A percentile compares a stretch with the other conserved stretches of the same genome.
Evolutionary conservation across 2,329 filamentous ascomycete species (phyloP).

Genomic region (Colletotrichum caudatum): DNA sequence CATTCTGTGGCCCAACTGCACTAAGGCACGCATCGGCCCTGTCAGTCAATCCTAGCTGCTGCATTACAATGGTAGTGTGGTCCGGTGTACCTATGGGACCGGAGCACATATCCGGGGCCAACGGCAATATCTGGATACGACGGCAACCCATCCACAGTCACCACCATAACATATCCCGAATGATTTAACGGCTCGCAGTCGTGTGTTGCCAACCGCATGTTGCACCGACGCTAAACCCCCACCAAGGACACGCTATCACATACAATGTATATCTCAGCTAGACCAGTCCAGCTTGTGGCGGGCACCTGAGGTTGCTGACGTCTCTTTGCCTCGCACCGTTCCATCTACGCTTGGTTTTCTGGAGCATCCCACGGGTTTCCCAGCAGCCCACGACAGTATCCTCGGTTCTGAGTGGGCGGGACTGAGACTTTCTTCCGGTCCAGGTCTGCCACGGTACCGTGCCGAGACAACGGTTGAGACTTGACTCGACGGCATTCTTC

Average conservation of each 20-base stretch:
- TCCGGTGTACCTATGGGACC: slow-evolving; percentile 17
- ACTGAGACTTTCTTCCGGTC: slow-evolving; percentile 17
- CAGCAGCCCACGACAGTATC: slow-evolving; percentile 18
- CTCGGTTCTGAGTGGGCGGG: slow-evolving; percentile 24
- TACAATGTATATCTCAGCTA: slow-evolving; percentile 12
- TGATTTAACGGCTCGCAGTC: slow-evolving; percentile 2
- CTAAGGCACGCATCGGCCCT: slow-evolving; percentile 23
- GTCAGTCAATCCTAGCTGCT: slow-evolving; percentile 25
- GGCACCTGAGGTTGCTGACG: slow-evolving; percentile 30
- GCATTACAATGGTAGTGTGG: slow-evolving; percentile 9
- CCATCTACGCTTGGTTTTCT: slow-evolving; percentile 14
- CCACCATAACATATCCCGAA: neutral
- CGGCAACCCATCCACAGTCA: slow-evolving; percentile 5
- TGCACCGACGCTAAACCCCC: slow-evolving; percentile 23
- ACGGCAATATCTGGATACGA: slow-evolving; percentile 22
- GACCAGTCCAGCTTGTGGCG: slow-evolving; percentile 1
- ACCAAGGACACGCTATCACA: slow-evolving; percentile 19
- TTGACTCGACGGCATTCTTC: slow-evolving; percentile 35
- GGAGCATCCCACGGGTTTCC: slow-evolving; percentile 6
- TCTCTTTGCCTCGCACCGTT: slow-evolving; percentile 25
- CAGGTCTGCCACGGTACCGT: slow-evolving; percentile 27
- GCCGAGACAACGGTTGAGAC: slow-evolving; percentile 30
- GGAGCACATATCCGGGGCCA: slow-evolving; percentile 26
- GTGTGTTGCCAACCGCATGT: slow-evolving; percentile 19
- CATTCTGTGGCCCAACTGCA: slow-evolving; percentile 19